Conservation (phyloP, 495 filamentous ascomycete genomes). For the Neurospora discreta region DNA sequence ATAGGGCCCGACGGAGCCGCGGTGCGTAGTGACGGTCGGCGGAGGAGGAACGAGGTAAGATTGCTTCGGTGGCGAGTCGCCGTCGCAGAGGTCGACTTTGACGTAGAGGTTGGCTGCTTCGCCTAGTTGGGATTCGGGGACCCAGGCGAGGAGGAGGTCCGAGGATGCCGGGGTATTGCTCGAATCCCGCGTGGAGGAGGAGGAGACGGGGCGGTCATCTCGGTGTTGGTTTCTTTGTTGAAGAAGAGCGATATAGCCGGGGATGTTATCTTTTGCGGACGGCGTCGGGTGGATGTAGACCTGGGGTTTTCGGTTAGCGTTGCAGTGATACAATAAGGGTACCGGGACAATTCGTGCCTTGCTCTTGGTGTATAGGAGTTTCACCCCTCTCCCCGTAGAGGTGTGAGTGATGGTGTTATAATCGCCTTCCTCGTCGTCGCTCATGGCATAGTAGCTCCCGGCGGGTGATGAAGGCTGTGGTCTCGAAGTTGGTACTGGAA, state of each 20-base stretch:
- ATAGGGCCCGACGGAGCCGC: constrained; percentile 66
- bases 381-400: constrained; percentile 71
- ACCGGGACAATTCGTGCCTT: constrained; percentile 45
- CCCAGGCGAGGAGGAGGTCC: constrained; percentile 82
- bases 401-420: constrained; percentile 92
- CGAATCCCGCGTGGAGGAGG: constrained; percentile 37
- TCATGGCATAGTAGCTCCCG: constrained; percentile 91
- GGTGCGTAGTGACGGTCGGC: constrained; percentile 64
- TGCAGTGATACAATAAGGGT: background rate
- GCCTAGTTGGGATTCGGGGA: constrained; percentile 82
- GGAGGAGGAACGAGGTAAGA: constrained; percentile 87
- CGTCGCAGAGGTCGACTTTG: constrained; percentile 83
- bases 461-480: constrained; percentile 53
- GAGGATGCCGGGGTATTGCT: constrained; percentile 32
- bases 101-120: constrained; percentile 82
- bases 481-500: background rate
- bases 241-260: constrained; percentile 88
- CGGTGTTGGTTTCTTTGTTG: constrained; percentile 63
- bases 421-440: constrained; percentile 89
- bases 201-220: constrained; percentile 33
- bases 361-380: constrained; percentile 94
- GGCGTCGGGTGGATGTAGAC: constrained; percentile 97
- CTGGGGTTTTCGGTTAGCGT: constrained; percentile 30
- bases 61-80: constrained; percentile 67
- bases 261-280: constrained; percentile 87